Percentiles rank a stretch among this genome's conserved stretches.
Evolutionary conservation across 2,329 filamentous ascomycete genomes (phyloP).

Genomic region (Akanthomyces muscarius): DNA sequence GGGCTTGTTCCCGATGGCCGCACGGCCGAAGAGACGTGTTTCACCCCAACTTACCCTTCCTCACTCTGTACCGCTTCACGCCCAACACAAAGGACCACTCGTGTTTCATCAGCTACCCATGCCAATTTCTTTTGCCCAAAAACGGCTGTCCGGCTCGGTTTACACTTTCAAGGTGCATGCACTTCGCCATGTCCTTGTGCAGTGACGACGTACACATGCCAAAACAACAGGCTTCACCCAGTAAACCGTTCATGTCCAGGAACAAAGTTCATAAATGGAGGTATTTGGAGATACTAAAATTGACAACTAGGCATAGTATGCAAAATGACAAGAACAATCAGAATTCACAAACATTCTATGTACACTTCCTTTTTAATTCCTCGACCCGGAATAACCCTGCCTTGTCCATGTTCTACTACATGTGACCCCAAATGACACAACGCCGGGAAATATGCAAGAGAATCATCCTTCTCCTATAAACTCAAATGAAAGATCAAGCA

Average conservation of each 20-base stretch:
- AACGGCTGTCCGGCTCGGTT: neutral
- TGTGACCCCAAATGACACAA: constrained; percentile 1
- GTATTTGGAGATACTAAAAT: neutral
- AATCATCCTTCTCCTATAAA: neutral
- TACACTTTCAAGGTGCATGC: neutral
- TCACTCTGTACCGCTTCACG: neutral
- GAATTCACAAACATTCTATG: neutral
- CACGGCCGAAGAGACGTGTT: constrained; percentile 1
- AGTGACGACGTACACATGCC: too few relatives aligned
- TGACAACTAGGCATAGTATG: neutral
- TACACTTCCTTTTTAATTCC: constrained; percentile 1
- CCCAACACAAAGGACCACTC: neutral
- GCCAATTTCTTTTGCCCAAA: neutral
- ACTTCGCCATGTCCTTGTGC: neutral
- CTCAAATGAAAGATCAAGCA: neutral
- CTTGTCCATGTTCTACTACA: neutral
- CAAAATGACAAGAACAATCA: neutral
- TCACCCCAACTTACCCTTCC: neutral
- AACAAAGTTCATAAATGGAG: neutral
- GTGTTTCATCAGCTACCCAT: neutral
- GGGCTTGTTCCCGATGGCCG: neutral
- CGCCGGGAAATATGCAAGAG: constrained; percentile 6
- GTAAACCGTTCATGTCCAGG: too few relatives aligned
- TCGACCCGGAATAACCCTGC: neutral
- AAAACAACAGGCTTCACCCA: neutral